A percentile compares a stretch with the other conserved stretches of the same genome.
Conservation (phyloP, 1,139 yeast species). For the Suhomyces yuchorum region DNA sequence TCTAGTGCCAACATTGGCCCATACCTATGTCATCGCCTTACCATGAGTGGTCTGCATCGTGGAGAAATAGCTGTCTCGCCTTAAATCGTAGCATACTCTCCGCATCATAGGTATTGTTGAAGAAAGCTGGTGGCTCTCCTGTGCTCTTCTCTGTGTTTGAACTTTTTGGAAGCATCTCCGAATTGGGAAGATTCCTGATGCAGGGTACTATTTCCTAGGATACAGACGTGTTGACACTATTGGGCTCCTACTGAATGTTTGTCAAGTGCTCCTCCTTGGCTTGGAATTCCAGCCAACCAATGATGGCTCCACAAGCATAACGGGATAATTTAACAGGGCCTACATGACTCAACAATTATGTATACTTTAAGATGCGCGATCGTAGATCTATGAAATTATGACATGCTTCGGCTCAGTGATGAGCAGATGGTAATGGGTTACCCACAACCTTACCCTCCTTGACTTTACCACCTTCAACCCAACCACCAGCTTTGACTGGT, state of each 20-base stretch:
- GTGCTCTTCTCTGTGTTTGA: neutral
- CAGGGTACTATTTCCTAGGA: neutral
- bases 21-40: neutral
- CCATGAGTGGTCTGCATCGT: neutral
- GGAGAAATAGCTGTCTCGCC: neutral
- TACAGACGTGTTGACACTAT: too few relatives aligned
- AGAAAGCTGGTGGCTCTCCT: too few relatives aligned
- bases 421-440: slow-evolving; percentile 55
- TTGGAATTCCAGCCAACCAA: too few relatives aligned
- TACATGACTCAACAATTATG: slow-evolving; percentile 6
- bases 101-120: too few relatives aligned
- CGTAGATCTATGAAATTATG: slow-evolving; percentile 10
- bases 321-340: neutral
- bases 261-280: too few relatives aligned
- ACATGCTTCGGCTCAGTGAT: slow-evolving; percentile 23
- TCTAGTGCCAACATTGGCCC: neutral
- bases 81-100: too few relatives aligned
- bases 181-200: neutral
- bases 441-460: slow-evolving; percentile 67
- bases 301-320: too few relatives aligned
- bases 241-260: too few relatives aligned
- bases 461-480: slow-evolving; percentile 67
- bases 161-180: neutral
- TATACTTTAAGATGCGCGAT: slow-evolving; percentile 10
- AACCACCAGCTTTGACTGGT: slow-evolving; percentile 68